phyloP scores from a whole-genome alignment of 257 asterid genomes.

The Penstemon davidsonii region DNA sequence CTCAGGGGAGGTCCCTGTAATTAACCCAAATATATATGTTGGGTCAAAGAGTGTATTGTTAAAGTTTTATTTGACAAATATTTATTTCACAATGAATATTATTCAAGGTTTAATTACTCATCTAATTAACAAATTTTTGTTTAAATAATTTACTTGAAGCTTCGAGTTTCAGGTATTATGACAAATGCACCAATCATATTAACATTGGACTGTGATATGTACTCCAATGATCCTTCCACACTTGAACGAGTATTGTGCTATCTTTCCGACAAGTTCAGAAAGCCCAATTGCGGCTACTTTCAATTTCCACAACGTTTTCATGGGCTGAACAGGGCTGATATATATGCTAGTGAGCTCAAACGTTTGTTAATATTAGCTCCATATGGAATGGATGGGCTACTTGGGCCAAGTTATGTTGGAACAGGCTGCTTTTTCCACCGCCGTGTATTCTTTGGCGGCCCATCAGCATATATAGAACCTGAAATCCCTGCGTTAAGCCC shows the following conservation, averaged over 20 bases:
- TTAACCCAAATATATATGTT: too few relatives aligned
- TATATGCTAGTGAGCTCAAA: constrained; percentile 56
- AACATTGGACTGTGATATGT: constrained; percentile 82
- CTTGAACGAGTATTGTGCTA: constrained; percentile 51
- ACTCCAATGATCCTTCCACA: constrained; percentile 68
- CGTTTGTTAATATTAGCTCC: constrained; percentile 46
- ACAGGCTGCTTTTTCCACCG: constrained; percentile 71
- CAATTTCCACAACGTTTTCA: constrained; percentile 71
- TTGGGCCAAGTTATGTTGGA: constrained; percentile 67
- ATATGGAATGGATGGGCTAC: constrained; percentile 65
- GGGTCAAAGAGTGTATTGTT: too few relatives aligned
- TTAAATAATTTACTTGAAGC: constrained; percentile 31
- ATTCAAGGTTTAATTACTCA: too few relatives aligned
- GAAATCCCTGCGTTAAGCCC: constrained; percentile 52
- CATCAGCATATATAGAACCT: constrained; percentile 36
- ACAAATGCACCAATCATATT: constrained; percentile 69
- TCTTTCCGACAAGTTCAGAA: constrained; percentile 28
- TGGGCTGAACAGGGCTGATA: constrained; percentile 65
- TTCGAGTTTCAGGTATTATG: constrained; percentile 69
- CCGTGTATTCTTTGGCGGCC: constrained; percentile 63
- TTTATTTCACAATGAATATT: too few relatives aligned
- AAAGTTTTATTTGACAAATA: too few relatives aligned
- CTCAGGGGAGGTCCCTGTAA: too few relatives aligned
- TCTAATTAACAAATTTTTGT: too few relatives aligned
- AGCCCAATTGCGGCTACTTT: constrained; percentile 54